Base-by-base conservation (phyloP, 1,284 basidiomycete genomes). In the Vanrija sp. region DNA sequence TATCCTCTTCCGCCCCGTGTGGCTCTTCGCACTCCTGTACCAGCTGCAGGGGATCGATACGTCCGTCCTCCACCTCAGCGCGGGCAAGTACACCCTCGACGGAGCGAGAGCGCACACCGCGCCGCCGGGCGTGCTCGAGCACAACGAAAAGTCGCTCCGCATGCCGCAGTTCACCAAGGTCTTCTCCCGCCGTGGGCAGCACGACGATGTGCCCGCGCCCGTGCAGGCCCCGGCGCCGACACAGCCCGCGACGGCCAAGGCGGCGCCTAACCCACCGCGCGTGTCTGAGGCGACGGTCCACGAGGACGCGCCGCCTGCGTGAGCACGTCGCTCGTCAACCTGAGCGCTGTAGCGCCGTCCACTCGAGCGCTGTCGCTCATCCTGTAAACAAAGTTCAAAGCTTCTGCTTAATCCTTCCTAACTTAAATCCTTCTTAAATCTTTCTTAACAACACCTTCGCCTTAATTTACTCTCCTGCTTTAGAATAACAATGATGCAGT, bases 1-100 rank as follows among this genome's bases (percentile, higher is more conserved):
- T 64, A 51, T 85, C 15, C 54, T 85, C 60, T 78, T 81, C 56
- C 83, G 81, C 57, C 82, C 82, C 5, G 68, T 81, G 53, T 83
- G 80, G 63, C 59, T 61, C 58, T 49, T 69, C 45, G 61, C 66
- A 52, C 62, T 43, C 49, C 48, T 50, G 46, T 52, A 16, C 46
- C 66, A 67, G 63, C 57, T 72, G 28, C 58, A 47, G 49, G 39
- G 46, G 23, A 52, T 68, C 29, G 64, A 64, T 54, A 21, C 57
- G 14, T 40, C 49, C 39, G 59, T 57, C 40, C 57, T 69, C 54
- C 68, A 76, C 58, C 64, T 69, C 54, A 60, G 62, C 51, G 38
- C 54, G 10, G 69, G 67, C 64, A 68, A 67, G 65, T 48, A 59
- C 56, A 54, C 50, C 18, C 34, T 38, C 43, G 46, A 48, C 43